These are phyloP conservation scores for Aspergillus amoenus DNA, from an alignment of 2,329 filamentous ascomycete species.

Conservation along the genomic window DNA sequence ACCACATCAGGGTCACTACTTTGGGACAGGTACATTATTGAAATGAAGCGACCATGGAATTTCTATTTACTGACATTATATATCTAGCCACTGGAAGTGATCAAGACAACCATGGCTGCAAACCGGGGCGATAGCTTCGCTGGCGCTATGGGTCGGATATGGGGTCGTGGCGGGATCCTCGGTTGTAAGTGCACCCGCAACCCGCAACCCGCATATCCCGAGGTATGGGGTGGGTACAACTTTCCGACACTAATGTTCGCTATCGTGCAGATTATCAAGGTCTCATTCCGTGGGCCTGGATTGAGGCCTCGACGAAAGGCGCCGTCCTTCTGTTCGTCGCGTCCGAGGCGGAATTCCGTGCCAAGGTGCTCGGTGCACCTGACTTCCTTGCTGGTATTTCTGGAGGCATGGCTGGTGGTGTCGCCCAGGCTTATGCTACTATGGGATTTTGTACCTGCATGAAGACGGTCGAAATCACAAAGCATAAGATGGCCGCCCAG, in stretches of 20 bases:
- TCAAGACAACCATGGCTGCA: conserved; percentile 99
- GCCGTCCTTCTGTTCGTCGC: conserved; percentile 98
- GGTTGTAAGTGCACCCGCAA: conserved; percentile 69
- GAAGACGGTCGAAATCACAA: conserved; percentile 99
- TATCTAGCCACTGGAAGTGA: conserved; percentile 87
- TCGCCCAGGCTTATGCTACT: conserved; percentile 97
- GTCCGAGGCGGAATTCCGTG: conserved; percentile 95
- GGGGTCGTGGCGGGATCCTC: conserved; percentile 86
- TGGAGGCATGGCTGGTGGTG: conserved; percentile 89
- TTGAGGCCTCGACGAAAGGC: conserved; percentile 99
- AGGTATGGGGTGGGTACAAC: conserved; percentile 16
- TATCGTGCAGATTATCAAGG: conserved; percentile 83
- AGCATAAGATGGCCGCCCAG: conserved; percentile 84
- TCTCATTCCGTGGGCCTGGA: conserved; percentile 99
- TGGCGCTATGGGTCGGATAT: conserved; percentile 80
- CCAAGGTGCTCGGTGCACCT: conserved; percentile 75
- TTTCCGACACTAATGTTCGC: conserved; percentile 11
- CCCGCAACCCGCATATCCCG: conserved; percentile 10
- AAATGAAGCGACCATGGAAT: neutral
- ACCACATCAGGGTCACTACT: conserved; percentile 57
- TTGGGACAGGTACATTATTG: conserved; percentile 59
- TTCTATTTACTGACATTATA: neutral
- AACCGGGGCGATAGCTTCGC: conserved; percentile 87
- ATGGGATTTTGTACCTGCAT: conserved; percentile 99
- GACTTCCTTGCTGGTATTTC: conserved; percentile 87